These are phyloP conservation scores for Centella asiatica DNA, from an alignment of 129 eudicot species.

Conservation along the genomic window DNA sequence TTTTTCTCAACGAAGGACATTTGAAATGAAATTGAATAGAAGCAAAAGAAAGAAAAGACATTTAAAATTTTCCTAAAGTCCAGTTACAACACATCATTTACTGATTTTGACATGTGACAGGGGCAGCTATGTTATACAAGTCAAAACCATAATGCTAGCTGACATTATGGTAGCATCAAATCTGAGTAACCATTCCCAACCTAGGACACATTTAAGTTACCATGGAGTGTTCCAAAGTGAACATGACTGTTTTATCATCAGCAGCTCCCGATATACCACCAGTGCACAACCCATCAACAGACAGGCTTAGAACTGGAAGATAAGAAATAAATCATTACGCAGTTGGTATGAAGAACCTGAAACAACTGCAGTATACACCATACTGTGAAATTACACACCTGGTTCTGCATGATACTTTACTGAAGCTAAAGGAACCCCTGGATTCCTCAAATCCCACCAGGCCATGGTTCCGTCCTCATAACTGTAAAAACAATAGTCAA, in stretches of 20 bases:
- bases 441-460: slow-evolving; percentile 94
- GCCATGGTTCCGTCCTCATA: slow-evolving; percentile 83
- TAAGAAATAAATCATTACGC: neutral
- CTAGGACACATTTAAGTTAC: slow-evolving; percentile 20
- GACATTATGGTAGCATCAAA: neutral
- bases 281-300: slow-evolving; percentile 43
- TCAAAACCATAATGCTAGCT: neutral
- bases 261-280: slow-evolving; percentile 87
- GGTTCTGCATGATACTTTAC: slow-evolving; percentile 79
- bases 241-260: slow-evolving; percentile 55
- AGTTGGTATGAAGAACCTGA: neutral
- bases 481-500: too few species aligned
- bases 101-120: too few species aligned
- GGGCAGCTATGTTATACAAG: neutral
- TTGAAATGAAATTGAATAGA: neutral
- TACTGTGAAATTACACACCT: slow-evolving; percentile 29
- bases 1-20: neutral
- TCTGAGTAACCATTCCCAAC: neutral
- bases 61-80: neutral
- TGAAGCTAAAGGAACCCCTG: slow-evolving; percentile 46
- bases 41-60: neutral
- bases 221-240: slow-evolving; percentile 50
- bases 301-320: slow-evolving; percentile 49
- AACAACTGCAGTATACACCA: neutral
- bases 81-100: too few species aligned